phyloP scores from a whole-genome alignment of 202 grass and related monocot genomes.

The Sporobolus alterniflorus region DNA sequence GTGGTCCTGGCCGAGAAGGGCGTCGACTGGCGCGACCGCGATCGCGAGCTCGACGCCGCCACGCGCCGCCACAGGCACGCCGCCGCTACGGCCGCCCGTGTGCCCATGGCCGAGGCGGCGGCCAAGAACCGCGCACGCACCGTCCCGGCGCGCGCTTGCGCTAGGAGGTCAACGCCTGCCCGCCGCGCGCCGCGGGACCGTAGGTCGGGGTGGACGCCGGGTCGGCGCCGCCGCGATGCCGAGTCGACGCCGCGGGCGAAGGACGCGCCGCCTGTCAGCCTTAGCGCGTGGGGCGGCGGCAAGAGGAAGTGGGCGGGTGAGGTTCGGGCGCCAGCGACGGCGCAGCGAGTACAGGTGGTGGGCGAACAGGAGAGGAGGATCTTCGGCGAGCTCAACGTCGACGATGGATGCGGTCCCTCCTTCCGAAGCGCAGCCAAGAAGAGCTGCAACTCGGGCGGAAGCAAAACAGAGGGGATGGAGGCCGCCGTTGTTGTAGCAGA shows the following conservation, averaged over 20 bases:
- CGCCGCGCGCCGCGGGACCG: not conserved
- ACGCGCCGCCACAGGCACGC: not conserved
- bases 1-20: conserved; percentile 69
- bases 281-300: not conserved
- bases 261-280: not conserved
- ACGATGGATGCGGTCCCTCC: not conserved
- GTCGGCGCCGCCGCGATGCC: not conserved
- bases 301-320: conserved; percentile 38
- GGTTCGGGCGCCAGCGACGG: not conserved
- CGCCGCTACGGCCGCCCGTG: no score
- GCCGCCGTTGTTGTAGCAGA: not conserved
- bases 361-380: not conserved
- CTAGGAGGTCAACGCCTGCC: not conserved
- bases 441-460: not conserved
- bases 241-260: not conserved
- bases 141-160: not conserved
- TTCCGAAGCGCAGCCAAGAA: not conserved
- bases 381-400: conserved; percentile 22
- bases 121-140: not conserved
- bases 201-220: not conserved
- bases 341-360: not conserved
- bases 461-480: not conserved
- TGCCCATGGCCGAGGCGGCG: not conserved
- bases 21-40: conserved; percentile 61
- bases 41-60: conserved; percentile 40